phyloP scores from a whole-genome alignment of 208 protist genomes.

The Novymonas esmeraldas region DNA sequence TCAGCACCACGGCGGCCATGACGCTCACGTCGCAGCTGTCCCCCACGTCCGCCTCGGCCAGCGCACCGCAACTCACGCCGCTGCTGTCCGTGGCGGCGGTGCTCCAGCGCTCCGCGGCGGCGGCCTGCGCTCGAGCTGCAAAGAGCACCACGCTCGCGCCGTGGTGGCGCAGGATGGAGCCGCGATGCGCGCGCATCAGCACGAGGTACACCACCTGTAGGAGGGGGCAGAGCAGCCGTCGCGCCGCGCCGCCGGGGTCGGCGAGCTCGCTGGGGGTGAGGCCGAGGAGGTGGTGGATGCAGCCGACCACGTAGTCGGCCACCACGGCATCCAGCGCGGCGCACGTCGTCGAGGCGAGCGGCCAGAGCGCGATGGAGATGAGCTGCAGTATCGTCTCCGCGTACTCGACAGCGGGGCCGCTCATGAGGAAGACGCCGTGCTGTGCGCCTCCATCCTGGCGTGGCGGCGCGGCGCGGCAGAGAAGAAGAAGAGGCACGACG shows the following conservation, averaged over 20 bases:
- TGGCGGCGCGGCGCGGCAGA: background rate
- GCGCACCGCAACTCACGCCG: too few species aligned
- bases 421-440: background rate
- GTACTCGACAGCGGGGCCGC: slow-evolving; percentile 2
- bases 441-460: background rate
- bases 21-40: too few species aligned
- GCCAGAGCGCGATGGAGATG: slow-evolving; percentile 18
- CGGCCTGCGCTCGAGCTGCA: background rate
- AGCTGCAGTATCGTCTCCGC: slow-evolving; percentile 8
- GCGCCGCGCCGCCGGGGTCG: background rate
- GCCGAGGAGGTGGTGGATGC: slow-evolving; percentile 27
- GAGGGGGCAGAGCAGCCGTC: slow-evolving; percentile 5
- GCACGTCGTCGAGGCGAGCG: background rate
- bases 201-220: slow-evolving; percentile 49
- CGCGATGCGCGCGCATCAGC: slow-evolving; percentile 38
- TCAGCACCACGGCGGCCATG: background rate
- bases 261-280: slow-evolving; percentile 13
- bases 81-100: too few species aligned
- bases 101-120: background rate
- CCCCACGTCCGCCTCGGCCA: too few species aligned
- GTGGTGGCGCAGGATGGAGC: slow-evolving; percentile 41
- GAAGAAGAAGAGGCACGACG: slow-evolving; percentile 2
- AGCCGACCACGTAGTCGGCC: slow-evolving; percentile 23
- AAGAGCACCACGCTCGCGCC: slow-evolving; percentile 30
- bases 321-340: slow-evolving; percentile 15